Evolutionary conservation across 2,329 filamentous ascomycete genomes (phyloP), one percentile per base, ranked within the genome.

Genomic region (Penicillium sp.): DNA sequence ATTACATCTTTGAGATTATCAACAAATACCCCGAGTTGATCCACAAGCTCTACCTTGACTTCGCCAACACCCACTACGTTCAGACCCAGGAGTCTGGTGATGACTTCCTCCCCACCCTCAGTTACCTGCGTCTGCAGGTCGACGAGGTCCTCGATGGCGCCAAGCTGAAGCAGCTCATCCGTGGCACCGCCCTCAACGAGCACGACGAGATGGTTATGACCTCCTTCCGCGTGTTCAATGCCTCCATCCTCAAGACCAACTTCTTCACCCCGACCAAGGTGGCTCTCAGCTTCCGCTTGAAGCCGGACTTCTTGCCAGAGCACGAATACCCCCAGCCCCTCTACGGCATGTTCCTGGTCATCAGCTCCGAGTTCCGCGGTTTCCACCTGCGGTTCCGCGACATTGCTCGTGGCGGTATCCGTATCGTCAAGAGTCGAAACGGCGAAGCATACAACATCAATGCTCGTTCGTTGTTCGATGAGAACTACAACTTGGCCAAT

Each of bases 141-240:
- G 86, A 88, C 64, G 83, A 92, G 72, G 87, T 94, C n/a, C 78
- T 96, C 25, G 89, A 87, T 9, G 89, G 94, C 64, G 81, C 80
- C 21, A 84, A 86, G 69, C 82, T 96, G 39, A 88, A 90, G 75
- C 86, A 89, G 50, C 81, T 88, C 65, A 94, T 96, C 70, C 84
- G 88, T 60, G 88, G 86, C 72, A 89, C 88, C n/a, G 88, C 91
- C 19, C 84, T 83, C 59, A 97, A 96, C 70, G 93, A 99, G 79
- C 93, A 99, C 77, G 92, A 99, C 72, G 89, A 93, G 73, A 96
- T 97, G 88, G 94, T 99, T 66, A 96, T 99, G 91, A 91, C 87
- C 42, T 91, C 93, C 17, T 97, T 99, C 85, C 87, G 91, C 55
- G 88, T 94, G 61, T 99, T 99, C 86, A 99, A 99, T 81, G 87